These are phyloP conservation scores for Mucor saturninus DNA, from an alignment of 371 early-diverging fungal species.

Conservation along the genomic window DNA sequence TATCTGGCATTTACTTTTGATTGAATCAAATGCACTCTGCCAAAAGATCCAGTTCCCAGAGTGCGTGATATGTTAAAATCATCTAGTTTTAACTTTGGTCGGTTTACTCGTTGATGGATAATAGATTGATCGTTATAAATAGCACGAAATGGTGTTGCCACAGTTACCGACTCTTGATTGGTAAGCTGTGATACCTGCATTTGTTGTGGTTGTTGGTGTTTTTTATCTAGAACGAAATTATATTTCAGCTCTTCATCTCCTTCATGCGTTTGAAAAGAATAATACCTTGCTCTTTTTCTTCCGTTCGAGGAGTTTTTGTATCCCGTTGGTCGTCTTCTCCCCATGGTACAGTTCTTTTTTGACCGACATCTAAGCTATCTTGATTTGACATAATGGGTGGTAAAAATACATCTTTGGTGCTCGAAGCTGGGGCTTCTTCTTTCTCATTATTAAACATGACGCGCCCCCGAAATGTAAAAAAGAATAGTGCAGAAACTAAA, in stretches of 20 bases:
- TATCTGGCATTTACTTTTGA: constrained; percentile 85
- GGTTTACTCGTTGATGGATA: constrained; percentile 32
- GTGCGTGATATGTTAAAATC: constrained; percentile 77
- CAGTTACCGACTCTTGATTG: constrained; percentile 3
- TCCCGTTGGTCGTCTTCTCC: constrained; percentile 22
- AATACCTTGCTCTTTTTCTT: constrained; percentile 13
- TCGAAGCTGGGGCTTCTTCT: background rate
- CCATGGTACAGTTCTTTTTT: constrained; percentile 26
- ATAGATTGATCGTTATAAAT: constrained; percentile 32
- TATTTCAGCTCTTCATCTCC: background rate
- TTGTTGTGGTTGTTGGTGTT: constrained; percentile 28
- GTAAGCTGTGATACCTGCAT: constrained; percentile 35
- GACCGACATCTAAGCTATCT: constrained; percentile 15
- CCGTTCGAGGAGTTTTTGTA: constrained; percentile 13
- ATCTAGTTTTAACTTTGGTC: constrained; percentile 59
- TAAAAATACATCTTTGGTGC: constrained; percentile 8
- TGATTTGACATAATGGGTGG: constrained; percentile 16
- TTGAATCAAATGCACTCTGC: constrained; percentile 89
- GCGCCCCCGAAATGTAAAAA: constrained; percentile 2
- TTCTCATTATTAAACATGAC: background rate
- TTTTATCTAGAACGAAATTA: constrained; percentile 1
- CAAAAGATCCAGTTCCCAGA: constrained; percentile 98
- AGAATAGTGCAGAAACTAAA: background rate
- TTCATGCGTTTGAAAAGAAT: background rate
- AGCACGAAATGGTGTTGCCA: constrained; percentile 1